Percentiles rank a stretch among this genome's conserved stretches.
Evolutionary conservation across 2,329 filamentous ascomycete genomes (phyloP).

Genomic region (Apiospora arundinis): DNA sequence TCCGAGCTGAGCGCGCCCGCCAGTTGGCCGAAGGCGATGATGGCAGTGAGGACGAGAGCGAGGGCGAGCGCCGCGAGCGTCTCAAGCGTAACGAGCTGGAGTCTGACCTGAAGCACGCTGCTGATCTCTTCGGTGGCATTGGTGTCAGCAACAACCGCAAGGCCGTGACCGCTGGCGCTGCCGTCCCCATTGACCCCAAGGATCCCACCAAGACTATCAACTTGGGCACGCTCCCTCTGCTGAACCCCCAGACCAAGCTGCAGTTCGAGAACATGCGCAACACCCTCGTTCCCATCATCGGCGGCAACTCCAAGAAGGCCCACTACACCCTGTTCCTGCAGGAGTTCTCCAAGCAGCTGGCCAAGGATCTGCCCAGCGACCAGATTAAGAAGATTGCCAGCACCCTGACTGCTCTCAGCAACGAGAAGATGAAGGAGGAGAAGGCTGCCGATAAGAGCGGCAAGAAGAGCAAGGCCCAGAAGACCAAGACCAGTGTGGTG

Average conservation of each 20-base stretch:
- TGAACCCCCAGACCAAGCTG: slow-evolving; percentile 86
- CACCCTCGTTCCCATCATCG: slow-evolving; percentile 79
- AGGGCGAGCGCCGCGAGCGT: slow-evolving; percentile 74
- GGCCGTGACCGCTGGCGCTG: slow-evolving; percentile 66
- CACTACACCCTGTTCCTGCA: slow-evolving; percentile 90
- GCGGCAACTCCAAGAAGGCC: slow-evolving; percentile 79
- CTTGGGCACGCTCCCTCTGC: slow-evolving; percentile 78
- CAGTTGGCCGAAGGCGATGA: slow-evolving; percentile 59
- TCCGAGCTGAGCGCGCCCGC: slow-evolving; percentile 66
- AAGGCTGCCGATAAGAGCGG: slow-evolving; percentile 91
- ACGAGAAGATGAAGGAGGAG: slow-evolving; percentile 99
- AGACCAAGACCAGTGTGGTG: slow-evolving; percentile 84
- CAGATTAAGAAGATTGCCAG: slow-evolving; percentile 97
- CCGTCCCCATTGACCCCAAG: slow-evolving; percentile 71
- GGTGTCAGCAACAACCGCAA: slow-evolving; percentile 67
- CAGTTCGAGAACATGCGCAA: slow-evolving; percentile 84
- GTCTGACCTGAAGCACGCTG: slow-evolving; percentile 84
- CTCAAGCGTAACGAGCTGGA: slow-evolving; percentile 84
- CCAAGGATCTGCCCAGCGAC: slow-evolving; percentile 85
- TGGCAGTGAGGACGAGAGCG: slow-evolving; percentile 74
- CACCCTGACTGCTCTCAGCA: slow-evolving; percentile 84
- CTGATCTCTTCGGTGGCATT: slow-evolving; percentile 85
- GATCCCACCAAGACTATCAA: slow-evolving; percentile 84
- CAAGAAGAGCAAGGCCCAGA: slow-evolving; percentile 97
- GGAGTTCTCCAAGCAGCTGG: slow-evolving; percentile 87